Evolutionary conservation across 768 basidiomycete species (phyloP).

Genomic region (Rhodotorula graminis): DNA sequence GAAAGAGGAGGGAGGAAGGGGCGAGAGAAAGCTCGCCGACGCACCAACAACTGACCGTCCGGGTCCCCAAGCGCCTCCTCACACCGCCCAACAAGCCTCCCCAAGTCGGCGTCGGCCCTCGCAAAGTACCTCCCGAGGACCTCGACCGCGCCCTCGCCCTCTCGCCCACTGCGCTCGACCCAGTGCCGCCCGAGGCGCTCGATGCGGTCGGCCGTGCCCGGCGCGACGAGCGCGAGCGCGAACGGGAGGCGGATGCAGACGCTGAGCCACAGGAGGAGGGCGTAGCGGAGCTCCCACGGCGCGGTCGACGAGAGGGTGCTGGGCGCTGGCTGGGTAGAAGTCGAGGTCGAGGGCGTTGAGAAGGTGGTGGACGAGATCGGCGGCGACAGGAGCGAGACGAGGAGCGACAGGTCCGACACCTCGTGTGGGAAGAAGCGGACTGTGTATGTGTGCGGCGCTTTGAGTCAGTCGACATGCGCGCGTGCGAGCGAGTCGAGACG

Average conservation of each 20-base stretch:
- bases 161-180: constrained; percentile 68
- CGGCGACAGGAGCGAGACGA: constrained; percentile 54
- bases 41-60: constrained; percentile 10
- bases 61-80: background rate
- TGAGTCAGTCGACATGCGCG: background rate
- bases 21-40: too few species aligned
- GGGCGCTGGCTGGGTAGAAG: background rate
- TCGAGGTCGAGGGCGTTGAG: constrained; percentile 44
- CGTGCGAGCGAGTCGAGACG: too few species aligned
- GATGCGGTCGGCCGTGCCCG: constrained; percentile 57
- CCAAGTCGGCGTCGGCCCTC: constrained; percentile 44
- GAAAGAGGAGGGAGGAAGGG: too few species aligned
- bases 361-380: constrained; percentile 3
- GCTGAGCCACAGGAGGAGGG: constrained; percentile 85
- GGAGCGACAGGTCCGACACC: constrained; percentile 71
- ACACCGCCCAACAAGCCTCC: background rate
- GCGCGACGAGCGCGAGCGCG: constrained; percentile 57
- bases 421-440: constrained; percentile 93
- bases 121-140: constrained; percentile 76
- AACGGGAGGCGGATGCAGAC: constrained; percentile 92
- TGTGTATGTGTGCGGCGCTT: constrained; percentile 46
- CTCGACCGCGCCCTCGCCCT: constrained; percentile 74
- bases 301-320: background rate
- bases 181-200: constrained; percentile 59
- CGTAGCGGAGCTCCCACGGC: constrained; percentile 73